Evolutionary conservation across 371 early-diverging fungal genomes (phyloP).

Genomic region (Saksenaea vasiformis): DNA sequence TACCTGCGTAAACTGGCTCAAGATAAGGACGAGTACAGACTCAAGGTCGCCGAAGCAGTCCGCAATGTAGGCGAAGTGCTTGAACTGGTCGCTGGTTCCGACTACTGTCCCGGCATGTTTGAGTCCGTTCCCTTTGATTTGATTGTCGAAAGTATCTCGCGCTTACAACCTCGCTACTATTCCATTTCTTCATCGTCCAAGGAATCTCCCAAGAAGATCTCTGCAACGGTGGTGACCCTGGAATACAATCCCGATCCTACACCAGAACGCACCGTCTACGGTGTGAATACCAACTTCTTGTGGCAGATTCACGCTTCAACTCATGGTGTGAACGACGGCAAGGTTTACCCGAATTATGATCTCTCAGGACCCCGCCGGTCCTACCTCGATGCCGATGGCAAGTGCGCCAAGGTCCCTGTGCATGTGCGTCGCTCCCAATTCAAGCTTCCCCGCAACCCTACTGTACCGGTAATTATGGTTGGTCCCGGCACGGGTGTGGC

Average conservation of each 20-base stretch:
- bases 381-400: constrained; percentile 27
- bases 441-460: constrained; percentile 78
- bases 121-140: constrained; percentile 66
- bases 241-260: constrained; percentile 64
- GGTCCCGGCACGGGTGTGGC: constrained; percentile 99
- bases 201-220: constrained; percentile 69
- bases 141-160: constrained; percentile 78
- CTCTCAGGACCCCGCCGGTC: constrained; percentile 53
- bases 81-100: constrained; percentile 28
- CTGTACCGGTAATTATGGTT: constrained; percentile 90
- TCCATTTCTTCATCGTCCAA: constrained; percentile 88
- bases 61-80: constrained; percentile 72
- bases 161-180: constrained; percentile 91
- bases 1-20: constrained; percentile 58
- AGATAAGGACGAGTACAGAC: constrained; percentile 75
- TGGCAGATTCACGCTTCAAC: constrained; percentile 46
- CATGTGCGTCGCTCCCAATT: constrained; percentile 89
- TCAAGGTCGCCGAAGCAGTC: constrained; percentile 59
- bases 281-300: constrained; percentile 78
- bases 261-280: constrained; percentile 62
- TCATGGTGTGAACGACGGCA: constrained; percentile 2
- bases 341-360: constrained; percentile 38
- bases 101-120: constrained; percentile 27
- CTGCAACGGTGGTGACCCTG: constrained; percentile 88
- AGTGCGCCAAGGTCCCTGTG: constrained; percentile 62